Conservation (phyloP, 2,329 filamentous ascomycete genomes). For the Coleophoma eucalyptorum region DNA sequence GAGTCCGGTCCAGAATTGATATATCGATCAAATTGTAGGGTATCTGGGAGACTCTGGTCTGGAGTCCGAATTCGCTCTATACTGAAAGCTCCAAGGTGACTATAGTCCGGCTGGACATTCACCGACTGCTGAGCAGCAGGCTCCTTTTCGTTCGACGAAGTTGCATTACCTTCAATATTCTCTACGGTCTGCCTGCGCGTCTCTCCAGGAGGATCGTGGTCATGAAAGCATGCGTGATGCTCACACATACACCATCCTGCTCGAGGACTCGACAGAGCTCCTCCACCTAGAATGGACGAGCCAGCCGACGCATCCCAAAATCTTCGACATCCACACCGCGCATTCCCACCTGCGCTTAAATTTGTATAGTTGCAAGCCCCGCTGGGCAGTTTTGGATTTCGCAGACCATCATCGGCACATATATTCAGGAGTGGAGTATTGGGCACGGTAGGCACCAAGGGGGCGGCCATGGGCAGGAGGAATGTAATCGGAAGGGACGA, state of each 20-base stretch:
- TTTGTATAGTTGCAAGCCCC: constrained; percentile 50
- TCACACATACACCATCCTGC: constrained; percentile 42
- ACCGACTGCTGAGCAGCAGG: background rate
- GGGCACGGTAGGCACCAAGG: constrained; percentile 12
- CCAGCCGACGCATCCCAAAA: constrained; percentile 42
- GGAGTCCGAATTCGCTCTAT: too few relatives aligned
- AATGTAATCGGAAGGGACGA: constrained; percentile 3
- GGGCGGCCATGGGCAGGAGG: constrained; percentile 23
- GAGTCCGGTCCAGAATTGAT: constrained; percentile 16
- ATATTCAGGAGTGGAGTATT: constrained; percentile 25
- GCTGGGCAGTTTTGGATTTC: constrained; percentile 30
- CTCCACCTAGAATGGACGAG: background rate
- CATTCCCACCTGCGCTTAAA: constrained; percentile 34
- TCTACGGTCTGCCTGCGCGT: constrained; percentile 1
- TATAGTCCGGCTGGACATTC: background rate
- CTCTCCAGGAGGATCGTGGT: constrained; percentile 16
- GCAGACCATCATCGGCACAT: constrained; percentile 13
- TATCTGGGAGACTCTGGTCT: constrained; percentile 17
- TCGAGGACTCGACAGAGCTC: constrained; percentile 1
- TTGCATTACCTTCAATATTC: constrained; percentile 5
- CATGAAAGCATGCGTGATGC: constrained; percentile 55
- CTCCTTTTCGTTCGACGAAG: constrained; percentile 1
- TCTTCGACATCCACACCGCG: constrained; percentile 46
- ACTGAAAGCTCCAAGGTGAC: background rate
- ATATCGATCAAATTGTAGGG: constrained; percentile 20